These are phyloP conservation scores for Arabis hirsuta DNA, from an alignment of 345 rosid species.

Conservation along the genomic window DNA sequence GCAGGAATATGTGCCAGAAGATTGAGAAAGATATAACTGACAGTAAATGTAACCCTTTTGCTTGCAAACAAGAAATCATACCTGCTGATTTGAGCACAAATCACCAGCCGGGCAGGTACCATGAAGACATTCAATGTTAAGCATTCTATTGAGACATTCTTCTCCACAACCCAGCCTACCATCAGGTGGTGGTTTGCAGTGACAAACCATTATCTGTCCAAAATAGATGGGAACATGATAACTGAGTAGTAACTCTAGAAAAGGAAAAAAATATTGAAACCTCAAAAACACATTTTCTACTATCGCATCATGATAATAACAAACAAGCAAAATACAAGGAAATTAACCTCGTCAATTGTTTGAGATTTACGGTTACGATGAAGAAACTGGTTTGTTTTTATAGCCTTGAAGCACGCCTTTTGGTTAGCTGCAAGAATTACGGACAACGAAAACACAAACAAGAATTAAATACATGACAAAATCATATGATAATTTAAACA, in stretches of 20 bases:
- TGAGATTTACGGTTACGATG: slow-evolving; percentile 87
- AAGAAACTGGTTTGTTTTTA: slow-evolving; percentile 75
- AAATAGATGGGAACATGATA: slow-evolving; percentile 23
- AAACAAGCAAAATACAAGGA: slow-evolving; percentile 21
- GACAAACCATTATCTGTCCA: slow-evolving; percentile 92
- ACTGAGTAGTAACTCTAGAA: slow-evolving; percentile 22
- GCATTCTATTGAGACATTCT: slow-evolving; percentile 95
- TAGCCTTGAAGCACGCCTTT: slow-evolving; percentile 66
- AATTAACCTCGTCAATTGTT: slow-evolving; percentile 89
- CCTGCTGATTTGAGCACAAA: slow-evolving; percentile 97
- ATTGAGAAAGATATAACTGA: slow-evolving; percentile 28
- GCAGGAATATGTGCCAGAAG: slow-evolving; percentile 45
- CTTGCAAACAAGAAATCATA: slow-evolving; percentile 39
- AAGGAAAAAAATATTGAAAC: slow-evolving; percentile 4
- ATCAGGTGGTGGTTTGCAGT: slow-evolving; percentile 71
- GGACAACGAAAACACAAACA: slow-evolving; percentile 21
- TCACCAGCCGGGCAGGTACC: slow-evolving; percentile 95
- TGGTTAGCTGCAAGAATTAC: slow-evolving; percentile 54
- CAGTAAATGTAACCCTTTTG: slow-evolving; percentile 19
- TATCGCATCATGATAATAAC: background rate
- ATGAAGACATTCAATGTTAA: slow-evolving; percentile 93
- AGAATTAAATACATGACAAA: slow-evolving; percentile 16
- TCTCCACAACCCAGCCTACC: slow-evolving; percentile 87
- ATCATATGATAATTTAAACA: slow-evolving; percentile 13
- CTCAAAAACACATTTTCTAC: slow-evolving; percentile 11